Evolutionary conservation across 2,329 filamentous ascomycete genomes (phyloP), one percentile per base, ranked within the genome.

Genomic region (Ophiostoma pallidulum): DNA sequence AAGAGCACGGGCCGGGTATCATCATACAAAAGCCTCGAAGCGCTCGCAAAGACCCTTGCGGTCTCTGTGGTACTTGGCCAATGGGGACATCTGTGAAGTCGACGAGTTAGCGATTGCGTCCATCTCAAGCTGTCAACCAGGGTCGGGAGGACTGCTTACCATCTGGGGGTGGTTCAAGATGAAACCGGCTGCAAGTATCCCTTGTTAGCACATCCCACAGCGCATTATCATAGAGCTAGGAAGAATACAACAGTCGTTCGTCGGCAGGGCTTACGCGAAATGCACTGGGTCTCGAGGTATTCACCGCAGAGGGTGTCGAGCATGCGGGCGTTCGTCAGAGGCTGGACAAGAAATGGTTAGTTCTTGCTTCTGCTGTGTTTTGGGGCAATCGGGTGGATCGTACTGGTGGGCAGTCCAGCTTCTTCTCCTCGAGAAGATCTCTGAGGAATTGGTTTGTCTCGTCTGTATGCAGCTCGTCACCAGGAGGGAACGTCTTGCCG

Each of bases 261-360:
- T n/a, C n/a, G n/a, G n/a, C n/a, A n/a, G n/a, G n/a, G n/a, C 52
- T 8, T 50, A 54, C 50, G 54, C 4, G 53, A 55, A 28, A 56
- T 47, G 67, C 88, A 94, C 56, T 82, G 91, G 63, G 90, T 85
- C 69, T 97, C 92, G 58, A 97, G 91, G 68, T 89, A 96, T 65
- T 97, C 90, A 54, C 89, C 89, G 28, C 88, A 83, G 29, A 98
- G 77, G 68, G 90, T 94, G 70, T 98, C 92, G 47, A 98, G 82
- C 85, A 98, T 96, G 58, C 92, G 83, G 8, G 91, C 82, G 62
- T 95, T 96, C 57, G 92, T 98, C 57, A 90, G 74, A 1, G 92
- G 94, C 52, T 55, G 13, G 4, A 24, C 18, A 8, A 9, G 7
- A 8, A 29, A 9, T 4, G 3, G 37, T 50, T 29, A 50, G 36